These are phyloP conservation scores for Nicotiana tomentosiformis DNA, from an alignment of 257 asterid species.

Conservation along the genomic window DNA sequence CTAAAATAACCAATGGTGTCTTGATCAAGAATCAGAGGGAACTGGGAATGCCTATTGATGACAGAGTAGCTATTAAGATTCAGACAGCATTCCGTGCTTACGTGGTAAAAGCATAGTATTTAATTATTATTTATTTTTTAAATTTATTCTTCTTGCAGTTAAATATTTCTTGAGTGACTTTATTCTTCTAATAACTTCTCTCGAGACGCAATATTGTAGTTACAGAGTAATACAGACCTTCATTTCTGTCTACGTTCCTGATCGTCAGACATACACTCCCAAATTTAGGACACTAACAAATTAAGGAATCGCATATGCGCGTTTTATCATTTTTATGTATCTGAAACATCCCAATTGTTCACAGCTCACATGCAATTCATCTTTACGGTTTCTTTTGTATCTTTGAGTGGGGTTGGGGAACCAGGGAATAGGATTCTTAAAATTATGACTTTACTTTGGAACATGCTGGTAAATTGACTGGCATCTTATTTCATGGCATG, in stretches of 20 bases:
- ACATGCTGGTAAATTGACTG: background rate
- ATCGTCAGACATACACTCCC: background rate
- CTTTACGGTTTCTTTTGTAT: background rate
- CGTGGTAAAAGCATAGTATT: slow-evolving; percentile 13
- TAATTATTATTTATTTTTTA: background rate
- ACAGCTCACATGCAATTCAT: background rate
- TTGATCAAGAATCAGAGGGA: slow-evolving; percentile 24
- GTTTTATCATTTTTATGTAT: background rate
- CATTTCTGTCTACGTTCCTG: background rate
- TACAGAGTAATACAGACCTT: background rate
- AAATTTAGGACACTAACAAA: background rate
- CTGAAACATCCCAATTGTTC: background rate
- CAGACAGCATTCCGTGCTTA: slow-evolving; percentile 77
- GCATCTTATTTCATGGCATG: background rate
- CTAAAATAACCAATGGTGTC: slow-evolving; percentile 20
- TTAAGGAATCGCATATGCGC: background rate
- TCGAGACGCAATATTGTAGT: background rate
- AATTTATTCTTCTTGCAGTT: background rate
- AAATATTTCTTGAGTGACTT: background rate
- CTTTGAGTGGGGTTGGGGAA: background rate
- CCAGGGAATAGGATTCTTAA: background rate
- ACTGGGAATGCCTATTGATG: slow-evolving; percentile 35
- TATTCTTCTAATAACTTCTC: background rate
- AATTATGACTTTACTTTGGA: background rate
- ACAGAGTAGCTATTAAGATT: slow-evolving; percentile 70